Evolutionary conservation across 2,329 filamentous ascomycete species (phyloP), one percentile per base, ranked within the genome.

Genomic region (Talaromyces atroroseus): DNA sequence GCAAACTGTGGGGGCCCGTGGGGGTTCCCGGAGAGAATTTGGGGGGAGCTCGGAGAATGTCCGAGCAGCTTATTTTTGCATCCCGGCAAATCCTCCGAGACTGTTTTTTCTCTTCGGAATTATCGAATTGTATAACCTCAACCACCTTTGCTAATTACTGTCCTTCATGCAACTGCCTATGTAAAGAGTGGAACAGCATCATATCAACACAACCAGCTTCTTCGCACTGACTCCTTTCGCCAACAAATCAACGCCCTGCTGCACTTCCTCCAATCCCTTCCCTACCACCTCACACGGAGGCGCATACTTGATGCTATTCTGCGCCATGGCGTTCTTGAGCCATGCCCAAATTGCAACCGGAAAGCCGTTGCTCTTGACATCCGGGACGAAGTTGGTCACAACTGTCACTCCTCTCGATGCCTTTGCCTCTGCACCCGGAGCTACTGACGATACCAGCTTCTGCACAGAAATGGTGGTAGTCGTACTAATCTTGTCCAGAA

Each of bases 171-270:
- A n/a, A n/a, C n/a, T n/a, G n/a, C n/a, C n/a, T n/a, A n/a, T n/a
- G n/a, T n/a, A n/a, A n/a, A n/a, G n/a, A n/a, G n/a, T n/a, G n/a
- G 29, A 36, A 36, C 16, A 36, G 32, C 16, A 24, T 51, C 23
- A 51, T 20, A 51, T 23, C 10, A 24, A 36, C 40, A 52, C 40
- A 23, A 52, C 38, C 24, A 52, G 40, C 26, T 52, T 52, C n/a
- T 52, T 52, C 14, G 50, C 50, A 24, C 50, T 52, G 1, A 52
- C 50, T 23, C 50, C 50, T 20, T 52, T 34, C 12, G 24, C 50
- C 7, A 52, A 18, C 40, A 52, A 34, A 36, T 52, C 40, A 21
- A 52, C 50, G 0, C 50, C 50, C 40, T 46, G 11, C 40, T 52
- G 50, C 23, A 52, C 26, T 8, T 45, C 50, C 21, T 52, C 50